phyloP scores from a whole-genome alignment of 805 yeast species.

The Sugiyamaella smithiae region DNA sequence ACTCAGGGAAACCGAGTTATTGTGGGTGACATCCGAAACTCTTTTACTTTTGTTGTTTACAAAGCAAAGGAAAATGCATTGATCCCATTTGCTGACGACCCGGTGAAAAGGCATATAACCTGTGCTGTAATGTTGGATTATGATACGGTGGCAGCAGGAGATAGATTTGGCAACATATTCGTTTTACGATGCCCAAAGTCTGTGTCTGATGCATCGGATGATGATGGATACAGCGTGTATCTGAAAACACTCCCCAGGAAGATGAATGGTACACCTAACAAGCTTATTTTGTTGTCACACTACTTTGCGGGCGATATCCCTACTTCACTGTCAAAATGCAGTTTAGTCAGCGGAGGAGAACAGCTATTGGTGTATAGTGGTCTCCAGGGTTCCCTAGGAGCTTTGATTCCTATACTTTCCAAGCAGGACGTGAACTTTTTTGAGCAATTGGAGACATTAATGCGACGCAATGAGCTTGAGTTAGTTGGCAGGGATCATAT shows the following conservation, averaged over 20 bases:
- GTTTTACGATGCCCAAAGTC: conserved; percentile 59
- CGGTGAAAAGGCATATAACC: conserved; percentile 63
- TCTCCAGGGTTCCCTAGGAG: conserved; percentile 77
- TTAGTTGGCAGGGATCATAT: conserved; percentile 66
- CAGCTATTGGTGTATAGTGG: conserved; percentile 71
- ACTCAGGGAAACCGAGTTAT: conserved; percentile 58
- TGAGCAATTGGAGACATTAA: conserved; percentile 49
- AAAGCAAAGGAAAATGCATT: conserved; percentile 46
- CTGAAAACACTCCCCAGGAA: conserved; percentile 34
- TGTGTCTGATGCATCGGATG: conserved; percentile 48
- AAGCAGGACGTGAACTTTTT: conserved; percentile 61
- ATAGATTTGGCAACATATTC: conserved; percentile 78
- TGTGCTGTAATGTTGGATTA: conserved; percentile 61
- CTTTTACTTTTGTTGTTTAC: conserved; percentile 56
- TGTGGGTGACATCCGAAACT: conserved; percentile 68
- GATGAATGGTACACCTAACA: conserved; percentile 51
- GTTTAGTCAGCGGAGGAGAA: conserved; percentile 58
- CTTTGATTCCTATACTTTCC: conserved; percentile 63
- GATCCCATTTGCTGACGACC: conserved; percentile 67
- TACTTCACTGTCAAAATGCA: conserved; percentile 54
- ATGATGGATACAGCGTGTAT: conserved; percentile 45
- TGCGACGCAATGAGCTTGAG: conserved; percentile 29
- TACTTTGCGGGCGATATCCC: conserved; percentile 70
- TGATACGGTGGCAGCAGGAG: conserved; percentile 78
- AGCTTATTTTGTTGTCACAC: conserved; percentile 52